phyloP scores from a whole-genome alignment of 306 rosid genomes.

The Quercus engelmannii region DNA sequence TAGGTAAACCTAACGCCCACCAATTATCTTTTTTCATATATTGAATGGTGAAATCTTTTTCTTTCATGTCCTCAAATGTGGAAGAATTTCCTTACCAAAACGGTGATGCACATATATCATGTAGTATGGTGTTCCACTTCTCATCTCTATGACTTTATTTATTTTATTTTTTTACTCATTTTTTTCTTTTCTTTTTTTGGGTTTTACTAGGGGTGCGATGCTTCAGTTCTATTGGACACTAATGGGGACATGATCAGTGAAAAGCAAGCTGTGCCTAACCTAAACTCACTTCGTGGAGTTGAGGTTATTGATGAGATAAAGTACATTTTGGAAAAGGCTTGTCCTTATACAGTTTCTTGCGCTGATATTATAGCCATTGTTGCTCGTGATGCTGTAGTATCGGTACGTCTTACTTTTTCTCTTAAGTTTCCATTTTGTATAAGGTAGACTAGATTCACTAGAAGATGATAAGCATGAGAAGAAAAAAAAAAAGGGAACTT shows the following conservation, averaged over 20 bases:
- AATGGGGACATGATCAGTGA: constrained; percentile 64
- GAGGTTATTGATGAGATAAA: constrained; percentile 72
- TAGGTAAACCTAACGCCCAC: too few relatives aligned
- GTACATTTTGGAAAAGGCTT: constrained; percentile 58
- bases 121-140: too few relatives aligned
- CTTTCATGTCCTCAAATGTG: too few relatives aligned
- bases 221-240: constrained; percentile 76
- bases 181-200: neutral
- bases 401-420: constrained; percentile 27
- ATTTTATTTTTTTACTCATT: neutral
- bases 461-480: too few relatives aligned
- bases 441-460: too few relatives aligned
- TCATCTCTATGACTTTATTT: too few relatives aligned
- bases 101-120: too few relatives aligned
- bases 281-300: constrained; percentile 67
- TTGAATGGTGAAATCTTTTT: too few relatives aligned
- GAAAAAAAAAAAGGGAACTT: too few relatives aligned
- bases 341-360: constrained; percentile 77
- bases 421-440: neutral
- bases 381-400: constrained; percentile 80
- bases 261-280: constrained; percentile 73
- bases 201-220: constrained; percentile 76
- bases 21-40: too few relatives aligned
- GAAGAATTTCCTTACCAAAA: too few relatives aligned
- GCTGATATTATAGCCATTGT: constrained; percentile 79